These are phyloP conservation scores for Solanum hybrid DNA, from an alignment of 305 asterid genomes.

Conservation along the genomic window DNA sequence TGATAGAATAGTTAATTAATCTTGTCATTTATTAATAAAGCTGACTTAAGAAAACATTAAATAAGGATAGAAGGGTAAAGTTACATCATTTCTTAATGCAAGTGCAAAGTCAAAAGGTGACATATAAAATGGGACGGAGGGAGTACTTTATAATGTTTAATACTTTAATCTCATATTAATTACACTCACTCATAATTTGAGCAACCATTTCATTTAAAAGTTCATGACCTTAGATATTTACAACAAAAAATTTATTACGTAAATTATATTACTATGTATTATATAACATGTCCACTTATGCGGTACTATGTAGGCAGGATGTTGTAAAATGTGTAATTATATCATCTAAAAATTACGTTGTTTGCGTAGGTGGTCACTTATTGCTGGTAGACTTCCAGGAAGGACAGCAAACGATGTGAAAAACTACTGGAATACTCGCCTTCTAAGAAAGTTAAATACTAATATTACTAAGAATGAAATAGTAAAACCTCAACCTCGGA, in stretches of 20 bases:
- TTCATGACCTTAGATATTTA: too few species aligned
- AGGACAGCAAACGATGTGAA: slow-evolving; percentile 27
- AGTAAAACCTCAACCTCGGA: not conserved
- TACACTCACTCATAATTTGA: not conserved
- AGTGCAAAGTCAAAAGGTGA: too few species aligned
- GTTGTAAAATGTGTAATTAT: not conserved
- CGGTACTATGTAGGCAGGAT: not conserved
- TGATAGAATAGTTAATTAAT: too few species aligned
- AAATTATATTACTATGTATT: not conserved
- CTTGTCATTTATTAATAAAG: too few species aligned
- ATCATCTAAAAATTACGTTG: not conserved
- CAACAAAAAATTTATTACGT: too few species aligned
- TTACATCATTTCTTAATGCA: too few species aligned
- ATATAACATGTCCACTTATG: not conserved
- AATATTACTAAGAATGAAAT: not conserved
- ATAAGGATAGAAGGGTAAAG: too few species aligned
- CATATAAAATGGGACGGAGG: too few species aligned
- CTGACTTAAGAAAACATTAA: too few species aligned
- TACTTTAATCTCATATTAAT: not conserved
- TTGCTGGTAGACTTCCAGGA: slow-evolving; percentile 13
- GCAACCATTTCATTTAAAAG: too few species aligned
- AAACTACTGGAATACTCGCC: slow-evolving; percentile 33
- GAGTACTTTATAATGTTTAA: not conserved
- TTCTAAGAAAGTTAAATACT: slow-evolving; percentile 5
- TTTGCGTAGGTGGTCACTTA: slow-evolving; percentile 26